phyloP scores from a whole-genome alignment of 208 protist genomes.

The Paratrypanosoma confusum region DNA sequence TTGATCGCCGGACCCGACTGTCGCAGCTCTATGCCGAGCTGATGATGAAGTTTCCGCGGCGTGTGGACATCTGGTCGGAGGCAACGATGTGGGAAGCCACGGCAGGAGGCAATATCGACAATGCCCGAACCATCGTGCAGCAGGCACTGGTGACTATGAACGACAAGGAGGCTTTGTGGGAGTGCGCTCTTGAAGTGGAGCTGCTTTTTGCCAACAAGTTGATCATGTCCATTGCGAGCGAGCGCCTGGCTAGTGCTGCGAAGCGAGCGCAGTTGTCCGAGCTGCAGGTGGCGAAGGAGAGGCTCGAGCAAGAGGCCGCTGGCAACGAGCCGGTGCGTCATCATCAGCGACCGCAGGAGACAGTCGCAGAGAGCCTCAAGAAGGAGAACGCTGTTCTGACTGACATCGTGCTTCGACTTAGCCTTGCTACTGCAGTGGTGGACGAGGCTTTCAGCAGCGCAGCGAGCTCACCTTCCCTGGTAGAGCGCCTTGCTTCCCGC shows the following conservation, averaged over 20 bases:
- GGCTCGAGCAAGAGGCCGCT: slow-evolving; percentile 5
- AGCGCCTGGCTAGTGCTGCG: background rate
- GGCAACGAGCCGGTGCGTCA: slow-evolving; percentile 1
- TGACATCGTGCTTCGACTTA: slow-evolving; percentile 52
- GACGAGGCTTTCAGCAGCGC: slow-evolving; percentile 52
- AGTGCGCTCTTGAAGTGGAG: slow-evolving; percentile 54
- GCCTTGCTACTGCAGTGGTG: slow-evolving; percentile 48
- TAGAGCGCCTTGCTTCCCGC: slow-evolving; percentile 34
- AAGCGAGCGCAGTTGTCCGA: background rate
- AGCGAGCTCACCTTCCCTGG: slow-evolving; percentile 29
- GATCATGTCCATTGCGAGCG: slow-evolving; percentile 9
- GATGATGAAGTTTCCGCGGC: slow-evolving; percentile 55
- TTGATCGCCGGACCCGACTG: slow-evolving; percentile 37
- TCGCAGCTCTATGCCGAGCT: slow-evolving; percentile 64
- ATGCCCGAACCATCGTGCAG: slow-evolving; percentile 66
- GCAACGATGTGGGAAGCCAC: slow-evolving; percentile 59
- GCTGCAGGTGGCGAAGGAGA: slow-evolving; percentile 1
- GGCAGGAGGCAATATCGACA: slow-evolving; percentile 48
- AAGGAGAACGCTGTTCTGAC: slow-evolving; percentile 50
- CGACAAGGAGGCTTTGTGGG: slow-evolving; percentile 44
- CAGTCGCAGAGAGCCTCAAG: slow-evolving; percentile 22
- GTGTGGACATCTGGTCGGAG: slow-evolving; percentile 63
- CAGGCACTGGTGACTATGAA: slow-evolving; percentile 61
- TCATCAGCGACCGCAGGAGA: slow-evolving; percentile 1
- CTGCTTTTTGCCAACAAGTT: slow-evolving; percentile 51